phyloP scores from a whole-genome alignment of 1,139 yeast species.

The Suhomyces wounanorum region DNA sequence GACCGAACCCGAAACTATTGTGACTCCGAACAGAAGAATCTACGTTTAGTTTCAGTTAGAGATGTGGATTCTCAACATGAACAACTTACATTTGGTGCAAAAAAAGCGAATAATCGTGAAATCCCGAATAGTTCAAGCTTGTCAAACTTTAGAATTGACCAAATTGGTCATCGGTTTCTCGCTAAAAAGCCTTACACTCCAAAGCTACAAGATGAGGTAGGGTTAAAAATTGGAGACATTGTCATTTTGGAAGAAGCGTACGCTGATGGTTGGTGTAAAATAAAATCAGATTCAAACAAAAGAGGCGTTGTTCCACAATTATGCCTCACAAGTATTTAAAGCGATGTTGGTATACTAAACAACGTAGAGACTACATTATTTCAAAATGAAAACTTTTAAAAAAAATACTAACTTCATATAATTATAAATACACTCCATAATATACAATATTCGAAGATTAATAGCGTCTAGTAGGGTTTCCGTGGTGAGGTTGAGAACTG shows the following conservation, averaged over 20 bases:
- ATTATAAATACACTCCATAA: background rate
- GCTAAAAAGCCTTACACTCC: constrained; percentile 33
- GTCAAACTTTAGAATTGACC: background rate
- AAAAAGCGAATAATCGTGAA: too few relatives aligned
- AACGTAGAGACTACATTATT: background rate
- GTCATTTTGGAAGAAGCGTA: constrained; percentile 30
- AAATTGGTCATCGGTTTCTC: constrained; percentile 8
- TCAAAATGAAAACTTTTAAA: too few relatives aligned
- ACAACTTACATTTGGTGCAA: background rate
- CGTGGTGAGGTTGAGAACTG: constrained; percentile 14
- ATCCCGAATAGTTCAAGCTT: background rate
- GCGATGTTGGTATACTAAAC: background rate
- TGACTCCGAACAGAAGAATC: background rate
- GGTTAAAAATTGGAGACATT: constrained; percentile 34
- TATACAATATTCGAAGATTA: constrained; percentile 4
- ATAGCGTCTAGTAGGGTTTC: constrained; percentile 13
- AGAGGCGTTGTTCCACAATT: constrained; percentile 37
- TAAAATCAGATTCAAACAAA: constrained; percentile 10
- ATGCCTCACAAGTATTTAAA: constrained; percentile 23
- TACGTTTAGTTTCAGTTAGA: background rate
- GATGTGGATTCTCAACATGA: background rate
- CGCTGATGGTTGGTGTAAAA: constrained; percentile 46
- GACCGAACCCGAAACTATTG: background rate
- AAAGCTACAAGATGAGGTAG: constrained; percentile 37
- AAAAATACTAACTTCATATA: constrained; percentile 13